These are phyloP conservation scores for Psilocybe azurescens DNA, from an alignment of 768 basidiomycete genomes.

Conservation along the genomic window DNA sequence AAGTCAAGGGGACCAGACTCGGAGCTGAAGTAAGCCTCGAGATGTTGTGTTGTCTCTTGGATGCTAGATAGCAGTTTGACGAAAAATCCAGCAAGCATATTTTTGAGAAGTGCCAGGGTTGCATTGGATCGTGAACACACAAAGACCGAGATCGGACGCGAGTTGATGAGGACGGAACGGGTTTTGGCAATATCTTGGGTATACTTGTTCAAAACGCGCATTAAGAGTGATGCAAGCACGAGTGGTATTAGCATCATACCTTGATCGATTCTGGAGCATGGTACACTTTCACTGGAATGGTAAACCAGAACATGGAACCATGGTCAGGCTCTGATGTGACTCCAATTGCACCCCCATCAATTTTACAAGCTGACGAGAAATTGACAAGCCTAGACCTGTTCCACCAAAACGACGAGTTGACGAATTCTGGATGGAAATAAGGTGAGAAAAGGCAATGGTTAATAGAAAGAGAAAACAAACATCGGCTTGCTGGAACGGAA, in stretches of 20 bases:
- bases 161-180: conserved; percentile 49
- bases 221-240: conserved; percentile 5
- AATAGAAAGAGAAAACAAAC: conserved; percentile 27
- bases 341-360: conserved; percentile 80
- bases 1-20: conserved; percentile 55
- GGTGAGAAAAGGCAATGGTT: neutral
- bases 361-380: conserved; percentile 75
- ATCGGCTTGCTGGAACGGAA: conserved; percentile 81
- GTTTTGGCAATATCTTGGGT: conserved; percentile 51
- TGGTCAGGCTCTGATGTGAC: conserved; percentile 67
- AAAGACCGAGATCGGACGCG: conserved; percentile 53
- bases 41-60: conserved; percentile 48
- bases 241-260: conserved; percentile 34
- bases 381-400: conserved; percentile 77
- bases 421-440: conserved; percentile 48
- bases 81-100: conserved; percentile 60
- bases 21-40: conserved; percentile 36
- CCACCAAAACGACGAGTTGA: conserved; percentile 80
- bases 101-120: conserved; percentile 58
- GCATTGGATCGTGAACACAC: conserved; percentile 64
- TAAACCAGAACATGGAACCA: conserved; percentile 79
- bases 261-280: conserved; percentile 60
- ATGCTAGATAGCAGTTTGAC: conserved; percentile 49
- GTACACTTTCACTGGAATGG: conserved; percentile 66
- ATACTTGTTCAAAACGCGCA: conserved; percentile 38